Evolutionary conservation across 257 asterid species (phyloP).

Genomic region (Penstemon davidsonii): DNA sequence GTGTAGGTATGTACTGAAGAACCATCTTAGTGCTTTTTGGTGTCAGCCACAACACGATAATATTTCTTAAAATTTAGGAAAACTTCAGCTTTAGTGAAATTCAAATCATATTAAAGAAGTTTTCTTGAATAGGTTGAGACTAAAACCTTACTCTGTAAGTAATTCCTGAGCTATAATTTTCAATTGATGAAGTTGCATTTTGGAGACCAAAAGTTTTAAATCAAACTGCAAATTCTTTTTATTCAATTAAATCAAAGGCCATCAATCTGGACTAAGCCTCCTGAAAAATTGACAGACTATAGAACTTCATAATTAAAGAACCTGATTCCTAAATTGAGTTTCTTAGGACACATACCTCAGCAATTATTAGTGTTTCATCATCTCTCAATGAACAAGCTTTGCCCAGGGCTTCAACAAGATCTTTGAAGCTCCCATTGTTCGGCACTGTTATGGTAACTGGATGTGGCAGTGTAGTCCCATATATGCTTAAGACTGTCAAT

Average conservation of each 20-base stretch:
- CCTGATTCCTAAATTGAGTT: slow-evolving; percentile 10
- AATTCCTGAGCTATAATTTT: neutral
- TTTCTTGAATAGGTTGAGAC: neutral
- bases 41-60: no score
- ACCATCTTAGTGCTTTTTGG: neutral
- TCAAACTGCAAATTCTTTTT: neutral
- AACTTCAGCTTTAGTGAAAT: neutral
- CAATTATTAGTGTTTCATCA: slow-evolving; percentile 54
- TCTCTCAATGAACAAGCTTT: slow-evolving; percentile 52
- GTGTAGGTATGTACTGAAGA: neutral
- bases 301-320: neutral
- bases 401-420: slow-evolving; percentile 53
- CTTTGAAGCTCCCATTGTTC: slow-evolving; percentile 48
- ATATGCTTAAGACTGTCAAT: slow-evolving; percentile 52
- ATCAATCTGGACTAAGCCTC: no score
- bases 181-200: neutral
- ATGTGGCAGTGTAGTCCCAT: slow-evolving; percentile 45
- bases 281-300: no score
- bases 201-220: neutral
- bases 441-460: slow-evolving; percentile 58
- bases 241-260: no score
- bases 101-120: neutral
- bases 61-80: slow-evolving; percentile 3
- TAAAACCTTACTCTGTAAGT: neutral
- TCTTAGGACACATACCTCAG: slow-evolving; percentile 51